Conservation (phyloP, 2,329 filamentous ascomycete genomes). For the Ophidiomyces ophidiicola region DNA sequence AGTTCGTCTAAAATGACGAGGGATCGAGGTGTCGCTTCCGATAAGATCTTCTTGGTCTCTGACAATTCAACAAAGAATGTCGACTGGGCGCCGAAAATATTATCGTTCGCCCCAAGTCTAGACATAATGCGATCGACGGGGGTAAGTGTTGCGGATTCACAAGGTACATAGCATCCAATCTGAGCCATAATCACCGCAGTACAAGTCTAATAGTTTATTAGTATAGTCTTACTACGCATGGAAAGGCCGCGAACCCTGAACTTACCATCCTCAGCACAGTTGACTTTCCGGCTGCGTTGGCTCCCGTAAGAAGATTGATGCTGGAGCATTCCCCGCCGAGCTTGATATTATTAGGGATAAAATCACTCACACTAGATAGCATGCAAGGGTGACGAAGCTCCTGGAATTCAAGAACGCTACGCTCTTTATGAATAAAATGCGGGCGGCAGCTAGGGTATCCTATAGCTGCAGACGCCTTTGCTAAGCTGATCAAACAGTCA, state of each 20-base stretch:
- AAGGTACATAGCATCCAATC: slow-evolving; percentile 85
- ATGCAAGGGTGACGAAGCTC: slow-evolving; percentile 94
- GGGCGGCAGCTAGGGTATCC: slow-evolving; percentile 83
- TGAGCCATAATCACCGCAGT: slow-evolving; percentile 96
- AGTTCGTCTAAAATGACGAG: slow-evolving; percentile 95
- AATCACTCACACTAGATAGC: slow-evolving; percentile 75
- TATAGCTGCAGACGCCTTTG: slow-evolving; percentile 71
- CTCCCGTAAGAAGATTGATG: slow-evolving; percentile 84
- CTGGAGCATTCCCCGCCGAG: slow-evolving; percentile 71
- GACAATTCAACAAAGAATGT: slow-evolving; percentile 97
- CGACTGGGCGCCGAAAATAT: slow-evolving; percentile 94
- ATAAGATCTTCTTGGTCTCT: slow-evolving; percentile 94
- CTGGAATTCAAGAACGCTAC: slow-evolving; percentile 79
- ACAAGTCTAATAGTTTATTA: slow-evolving; percentile 52
- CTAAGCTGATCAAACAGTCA: slow-evolving; percentile 86
- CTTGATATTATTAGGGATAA: slow-evolving; percentile 88
- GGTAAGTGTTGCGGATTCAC: slow-evolving; percentile 67
- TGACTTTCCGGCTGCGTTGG: slow-evolving; percentile 94
- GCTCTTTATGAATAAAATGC: slow-evolving; percentile 69
- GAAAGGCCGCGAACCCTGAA: slow-evolving; percentile 9
- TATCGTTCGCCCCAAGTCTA: slow-evolving; percentile 91
- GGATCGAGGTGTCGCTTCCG: slow-evolving; percentile 84
- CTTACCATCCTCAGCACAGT: slow-evolving; percentile 86
- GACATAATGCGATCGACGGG: slow-evolving; percentile 98
- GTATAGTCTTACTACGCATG: not conserved